Evolutionary conservation across 2,329 filamentous ascomycete species (phyloP), one percentile per base, ranked within the genome.

Genomic region (Aspergillus uvarum): DNA sequence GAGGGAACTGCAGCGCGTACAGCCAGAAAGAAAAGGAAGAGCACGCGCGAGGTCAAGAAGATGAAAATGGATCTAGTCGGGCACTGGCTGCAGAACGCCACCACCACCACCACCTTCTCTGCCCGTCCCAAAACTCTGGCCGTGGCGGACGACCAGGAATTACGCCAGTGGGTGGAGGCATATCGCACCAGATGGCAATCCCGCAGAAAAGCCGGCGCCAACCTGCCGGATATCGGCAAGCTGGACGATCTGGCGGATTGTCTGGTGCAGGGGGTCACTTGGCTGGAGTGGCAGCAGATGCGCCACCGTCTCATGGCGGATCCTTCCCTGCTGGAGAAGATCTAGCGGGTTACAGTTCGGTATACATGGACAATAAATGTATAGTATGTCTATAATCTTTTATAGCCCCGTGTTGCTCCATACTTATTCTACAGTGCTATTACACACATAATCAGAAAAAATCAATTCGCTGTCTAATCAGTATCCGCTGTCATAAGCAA

Each of bases 171-270:
- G 59, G 70, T 68, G 3, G 59, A 65, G 51, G 70, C 64, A 22
- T 77, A 73, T 64, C 52, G 74, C 53, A 52, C 56, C 6, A 74
- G 74, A 63, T 72, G 70, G 73, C 55, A 55, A 38, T 35, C 50
- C 58, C 68, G 66, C 19, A 14, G 70, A 65, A 49, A 12, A 38
- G 50, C 60, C 50, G 57, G 70, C 62, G 57, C 56, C 19, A 29
- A 31, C n/a, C 12, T 10, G 32, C 8, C 26, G 50, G 38, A 38
- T 19, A 66, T 74, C 35, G 72, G 69, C n/a, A 95, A 95, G 74
- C 74, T 94, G 56, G 91, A 96, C 74, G 91, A 96, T 77, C 76
- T 96, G 53, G 89, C 91, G 0, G 91, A 96, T 77, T 90, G 88
- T 71, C 77, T 95, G 26, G 72, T 95, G 56, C 91, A 96, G 73